phyloP scores from a whole-genome alignment of 768 basidiomycete species.

The Leccinum longicurvipes region DNA sequence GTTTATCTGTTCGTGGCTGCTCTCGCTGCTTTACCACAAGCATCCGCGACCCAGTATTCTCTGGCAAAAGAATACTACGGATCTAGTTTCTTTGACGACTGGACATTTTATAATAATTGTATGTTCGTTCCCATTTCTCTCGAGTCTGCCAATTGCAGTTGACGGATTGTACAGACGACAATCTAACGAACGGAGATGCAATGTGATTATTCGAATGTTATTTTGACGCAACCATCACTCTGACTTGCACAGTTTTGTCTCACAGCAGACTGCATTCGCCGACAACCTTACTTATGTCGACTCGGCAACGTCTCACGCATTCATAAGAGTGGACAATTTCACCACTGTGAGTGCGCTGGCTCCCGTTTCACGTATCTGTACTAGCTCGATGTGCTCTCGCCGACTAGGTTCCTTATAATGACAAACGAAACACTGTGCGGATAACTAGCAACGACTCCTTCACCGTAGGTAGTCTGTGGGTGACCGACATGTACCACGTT shows the following conservation, averaged over 20 bases:
- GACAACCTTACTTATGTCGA: conserved; percentile 62
- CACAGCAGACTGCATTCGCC: conserved; percentile 39
- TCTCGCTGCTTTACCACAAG: conserved; percentile 7
- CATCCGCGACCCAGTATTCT: conserved; percentile 41
- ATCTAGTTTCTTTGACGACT: conserved; percentile 60
- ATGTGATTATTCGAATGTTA: conserved; percentile 33
- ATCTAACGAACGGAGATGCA: conserved; percentile 65
- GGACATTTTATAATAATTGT: conserved; percentile 64
- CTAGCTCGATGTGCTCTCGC: not conserved
- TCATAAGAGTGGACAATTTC: conserved; percentile 75
- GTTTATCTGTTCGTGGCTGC: conserved; percentile 6
- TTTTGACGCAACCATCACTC: not conserved
- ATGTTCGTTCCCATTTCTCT: conserved; percentile 18
- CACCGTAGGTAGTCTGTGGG: conserved; percentile 59
- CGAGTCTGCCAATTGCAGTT: not conserved
- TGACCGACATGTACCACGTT: conserved; percentile 61
- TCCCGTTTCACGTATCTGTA: not conserved
- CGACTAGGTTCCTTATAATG: conserved; percentile 33
- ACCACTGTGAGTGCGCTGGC: conserved; percentile 38
- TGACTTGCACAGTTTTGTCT: conserved; percentile 43
- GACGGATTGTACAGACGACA: conserved; percentile 46
- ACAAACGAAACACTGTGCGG: conserved; percentile 69
- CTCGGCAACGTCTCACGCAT: conserved; percentile 59
- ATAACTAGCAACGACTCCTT: conserved; percentile 55
- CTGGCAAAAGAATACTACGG: conserved; percentile 58